phyloP scores from a whole-genome alignment of 2,329 filamentous ascomycete species.

The Penicillium sp. region DNA sequence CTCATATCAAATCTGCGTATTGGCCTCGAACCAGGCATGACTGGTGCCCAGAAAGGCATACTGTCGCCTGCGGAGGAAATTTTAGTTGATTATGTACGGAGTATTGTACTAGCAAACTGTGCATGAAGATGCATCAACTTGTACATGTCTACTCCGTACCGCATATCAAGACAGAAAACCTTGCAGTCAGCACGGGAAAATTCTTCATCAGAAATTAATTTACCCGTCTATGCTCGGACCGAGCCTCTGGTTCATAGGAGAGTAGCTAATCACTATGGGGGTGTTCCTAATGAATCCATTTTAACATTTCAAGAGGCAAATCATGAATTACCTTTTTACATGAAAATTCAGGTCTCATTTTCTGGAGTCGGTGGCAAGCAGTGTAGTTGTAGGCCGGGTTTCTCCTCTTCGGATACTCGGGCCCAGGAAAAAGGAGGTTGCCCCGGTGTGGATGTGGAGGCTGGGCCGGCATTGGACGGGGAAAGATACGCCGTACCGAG shows the following conservation, averaged over 20 bases:
- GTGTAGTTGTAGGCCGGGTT: slow-evolving; percentile 16
- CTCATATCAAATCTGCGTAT: slow-evolving; percentile 24
- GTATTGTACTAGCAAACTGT: not conserved
- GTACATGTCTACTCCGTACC: not conserved
- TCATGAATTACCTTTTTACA: no score
- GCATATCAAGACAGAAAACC: not conserved
- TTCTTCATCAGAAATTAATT: not conserved
- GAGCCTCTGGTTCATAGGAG: not conserved
- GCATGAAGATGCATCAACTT: not conserved
- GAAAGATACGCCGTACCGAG: slow-evolving; percentile 32
- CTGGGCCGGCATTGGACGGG: slow-evolving; percentile 29
- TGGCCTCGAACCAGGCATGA: not conserved
- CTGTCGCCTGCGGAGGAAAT: not conserved
- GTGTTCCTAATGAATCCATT: not conserved
- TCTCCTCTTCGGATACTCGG: slow-evolving; percentile 40
- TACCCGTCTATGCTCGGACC: slow-evolving; percentile 4
- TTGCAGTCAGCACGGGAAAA: not conserved
- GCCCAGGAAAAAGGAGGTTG: slow-evolving; percentile 34
- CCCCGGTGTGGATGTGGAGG: slow-evolving; percentile 35
- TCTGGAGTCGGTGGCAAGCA: slow-evolving; percentile 23
- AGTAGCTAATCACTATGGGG: not conserved
- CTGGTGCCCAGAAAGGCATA: slow-evolving; percentile 1
- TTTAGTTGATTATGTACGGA: not conserved
- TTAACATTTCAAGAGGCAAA: not conserved
- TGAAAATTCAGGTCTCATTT: not conserved